A percentile compares a stretch with the other conserved stretches of the same genome.
Evolutionary conservation across 345 rosid species (phyloP).

Genomic region (Anacardium occidentale): DNA sequence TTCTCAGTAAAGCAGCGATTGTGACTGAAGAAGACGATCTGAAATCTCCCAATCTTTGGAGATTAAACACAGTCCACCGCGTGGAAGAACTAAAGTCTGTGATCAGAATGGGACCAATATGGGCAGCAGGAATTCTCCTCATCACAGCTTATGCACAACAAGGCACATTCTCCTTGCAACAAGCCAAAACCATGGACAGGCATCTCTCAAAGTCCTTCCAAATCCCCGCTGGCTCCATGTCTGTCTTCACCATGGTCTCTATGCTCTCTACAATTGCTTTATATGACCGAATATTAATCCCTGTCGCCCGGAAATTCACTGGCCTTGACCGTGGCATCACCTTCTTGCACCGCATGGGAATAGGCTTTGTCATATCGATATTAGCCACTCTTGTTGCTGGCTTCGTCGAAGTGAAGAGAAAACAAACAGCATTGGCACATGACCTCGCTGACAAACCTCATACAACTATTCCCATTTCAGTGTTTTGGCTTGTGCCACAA

Average conservation of each 20-base stretch:
- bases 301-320: constrained; percentile 49
- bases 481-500: constrained; percentile 78
- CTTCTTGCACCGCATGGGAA: constrained; percentile 79
- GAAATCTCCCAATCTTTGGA: constrained; percentile 64
- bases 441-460: constrained; percentile 43
- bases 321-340: constrained; percentile 82
- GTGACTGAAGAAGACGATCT: constrained; percentile 49
- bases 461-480: constrained; percentile 54
- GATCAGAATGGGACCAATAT: constrained; percentile 84
- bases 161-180: constrained; percentile 76
- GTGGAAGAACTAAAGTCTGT: constrained; percentile 81
- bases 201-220: constrained; percentile 61
- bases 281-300: constrained; percentile 71
- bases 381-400: constrained; percentile 83
- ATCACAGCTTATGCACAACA: constrained; percentile 83
- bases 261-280: constrained; percentile 69
- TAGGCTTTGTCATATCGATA: constrained; percentile 66
- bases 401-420: constrained; percentile 61
- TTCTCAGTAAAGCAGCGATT: constrained; percentile 80
- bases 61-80: constrained; percentile 76
- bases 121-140: constrained; percentile 82
- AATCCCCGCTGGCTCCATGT: constrained; percentile 86
- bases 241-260: constrained; percentile 69
- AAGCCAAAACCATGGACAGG: constrained; percentile 84
- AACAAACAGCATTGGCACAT: constrained; percentile 40